Base-by-base conservation (phyloP, 2,329 filamentous ascomycete species). In the Cladosporium sp. region DNA sequence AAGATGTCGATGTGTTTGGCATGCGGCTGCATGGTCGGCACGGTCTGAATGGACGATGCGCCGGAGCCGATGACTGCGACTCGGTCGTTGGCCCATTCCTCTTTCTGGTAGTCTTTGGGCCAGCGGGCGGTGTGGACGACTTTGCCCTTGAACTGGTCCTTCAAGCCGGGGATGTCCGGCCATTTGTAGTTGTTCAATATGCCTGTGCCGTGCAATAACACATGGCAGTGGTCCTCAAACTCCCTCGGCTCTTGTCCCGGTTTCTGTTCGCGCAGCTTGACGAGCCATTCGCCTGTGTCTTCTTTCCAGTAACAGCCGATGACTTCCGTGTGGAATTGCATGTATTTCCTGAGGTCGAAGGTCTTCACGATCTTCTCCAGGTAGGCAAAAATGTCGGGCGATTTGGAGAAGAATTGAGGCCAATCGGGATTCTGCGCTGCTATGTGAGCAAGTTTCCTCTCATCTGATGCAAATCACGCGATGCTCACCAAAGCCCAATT, bases 281-380 rank as follows among this genome's bases (percentile, higher is more conserved):
- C 71, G 7, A 65, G 69, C 77, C 77, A 80, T 54, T 75, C 66
- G 4, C 75, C 76, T 3, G 59, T 61, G 1, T 73, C 66, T 17
- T 78, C 74, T 43, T 76, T 64, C 77, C 76, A 80, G 43, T 72
- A 71, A 17, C 71, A 70, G 3, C 72, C 71, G 1, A 70, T 61
- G 11, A 78, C 70, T 55, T 76, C 68, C 7, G 71, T 74, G 50
- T 74, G 72, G 64, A 79, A 78, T 2, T 62, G 73, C 73, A 79
- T 79, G 60, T 76, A 77, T 54, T 78, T 77, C 38, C 72, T 67
- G 3, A 79, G 64, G 38, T 70, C 73, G 51, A 76, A 78, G 0
- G 68, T 69, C 4, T 76, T 65, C 56, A 71, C 74, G 13, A 79
- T 72, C 54, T 73, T 74, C 50, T 72, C 61, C 0, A 79, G 67